These are phyloP conservation scores for Westerdykella aurantiaca DNA, from an alignment of 2,329 filamentous ascomycete species.

Conservation along the genomic window DNA sequence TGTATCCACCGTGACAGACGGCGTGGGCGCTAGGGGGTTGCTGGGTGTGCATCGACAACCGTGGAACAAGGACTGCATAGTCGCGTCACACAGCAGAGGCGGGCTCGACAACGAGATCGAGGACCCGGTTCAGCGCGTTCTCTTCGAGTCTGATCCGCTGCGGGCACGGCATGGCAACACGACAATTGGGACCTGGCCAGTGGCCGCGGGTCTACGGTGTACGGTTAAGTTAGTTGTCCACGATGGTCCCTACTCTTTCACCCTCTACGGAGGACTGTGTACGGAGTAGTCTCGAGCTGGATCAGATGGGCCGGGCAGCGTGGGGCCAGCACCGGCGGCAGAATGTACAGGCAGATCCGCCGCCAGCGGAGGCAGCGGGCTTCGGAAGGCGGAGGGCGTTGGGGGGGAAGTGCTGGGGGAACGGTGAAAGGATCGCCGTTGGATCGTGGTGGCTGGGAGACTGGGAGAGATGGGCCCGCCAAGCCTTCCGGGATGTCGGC, in stretches of 20 bases:
- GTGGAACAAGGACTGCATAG: conserved; percentile 7
- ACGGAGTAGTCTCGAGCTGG: neutral
- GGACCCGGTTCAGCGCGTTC: conserved; percentile 4
- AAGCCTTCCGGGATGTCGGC: conserved; percentile 8
- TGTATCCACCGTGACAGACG: conserved; percentile 17
- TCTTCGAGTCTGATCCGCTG: neutral
- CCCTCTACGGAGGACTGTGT: too few species aligned
- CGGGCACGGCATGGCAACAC: neutral
- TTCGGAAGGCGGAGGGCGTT: conserved; percentile 9
- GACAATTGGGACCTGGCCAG: neutral
- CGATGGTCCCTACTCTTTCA: conserved; percentile 1
- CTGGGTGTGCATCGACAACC: too few species aligned
- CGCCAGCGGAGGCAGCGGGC: neutral
- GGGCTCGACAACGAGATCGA: conserved; percentile 7
- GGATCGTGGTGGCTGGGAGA: conserved; percentile 26
- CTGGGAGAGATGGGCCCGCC: conserved; percentile 15
- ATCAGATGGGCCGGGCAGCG: neutral
- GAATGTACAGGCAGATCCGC: conserved; percentile 5
- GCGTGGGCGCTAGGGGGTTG: conserved; percentile 8
- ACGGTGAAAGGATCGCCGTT: conserved; percentile 18
- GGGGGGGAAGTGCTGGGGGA: conserved; percentile 10
- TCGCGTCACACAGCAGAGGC: conserved; percentile 24
- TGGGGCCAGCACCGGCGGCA: conserved; percentile 8
- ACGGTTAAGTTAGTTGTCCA: neutral
- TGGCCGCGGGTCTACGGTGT: neutral